Evolutionary conservation across 441 rosid genomes (phyloP).

Genomic region (Populus hybrid): DNA sequence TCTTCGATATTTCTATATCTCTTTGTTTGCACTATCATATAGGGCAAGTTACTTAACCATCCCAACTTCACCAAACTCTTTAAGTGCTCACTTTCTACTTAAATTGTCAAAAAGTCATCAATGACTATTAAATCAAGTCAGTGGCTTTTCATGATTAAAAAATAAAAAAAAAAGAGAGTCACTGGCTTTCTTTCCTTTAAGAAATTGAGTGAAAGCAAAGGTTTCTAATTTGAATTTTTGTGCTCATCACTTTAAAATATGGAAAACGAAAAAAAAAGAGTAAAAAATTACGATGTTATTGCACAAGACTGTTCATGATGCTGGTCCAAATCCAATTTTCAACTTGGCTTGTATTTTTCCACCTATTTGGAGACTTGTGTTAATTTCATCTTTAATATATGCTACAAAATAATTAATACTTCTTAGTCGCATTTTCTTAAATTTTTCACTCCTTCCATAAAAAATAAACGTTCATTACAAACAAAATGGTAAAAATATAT

Average conservation of each 20-base stretch:
- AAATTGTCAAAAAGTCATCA: not conserved
- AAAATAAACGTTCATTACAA: no score
- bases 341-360: no score
- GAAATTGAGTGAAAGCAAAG: not conserved
- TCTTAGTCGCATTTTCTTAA: no score
- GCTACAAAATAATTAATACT: no score
- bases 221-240: not conserved
- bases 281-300: no score
- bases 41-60: slow-evolving; percentile 18
- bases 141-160: not conserved
- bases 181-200: not conserved
- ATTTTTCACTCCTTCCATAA: no score
- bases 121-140: not conserved
- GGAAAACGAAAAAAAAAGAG: no score
- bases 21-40: slow-evolving; percentile 11
- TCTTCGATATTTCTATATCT: not conserved
- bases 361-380: no score
- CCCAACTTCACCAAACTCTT: slow-evolving; percentile 4
- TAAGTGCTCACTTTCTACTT: not conserved
- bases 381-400: no score
- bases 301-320: no score
- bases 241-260: not conserved
- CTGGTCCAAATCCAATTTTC: no score
- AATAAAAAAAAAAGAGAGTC: not conserved
- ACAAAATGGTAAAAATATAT: no score